phyloP scores from a whole-genome alignment of 2,329 filamentous ascomycete species.

The Nemania sp. region DNA sequence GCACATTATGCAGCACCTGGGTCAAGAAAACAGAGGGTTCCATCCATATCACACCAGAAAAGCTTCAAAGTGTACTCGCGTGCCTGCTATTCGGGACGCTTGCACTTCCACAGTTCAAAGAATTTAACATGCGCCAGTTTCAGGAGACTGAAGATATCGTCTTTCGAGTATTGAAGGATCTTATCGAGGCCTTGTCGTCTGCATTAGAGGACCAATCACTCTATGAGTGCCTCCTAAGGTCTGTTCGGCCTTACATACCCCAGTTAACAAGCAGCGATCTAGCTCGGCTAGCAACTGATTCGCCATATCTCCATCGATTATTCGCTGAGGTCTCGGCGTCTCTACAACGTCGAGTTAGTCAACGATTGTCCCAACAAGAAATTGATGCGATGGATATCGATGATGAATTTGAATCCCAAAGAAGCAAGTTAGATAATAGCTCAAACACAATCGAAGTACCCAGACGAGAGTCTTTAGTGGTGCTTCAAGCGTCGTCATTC shows the following conservation, averaged over 20 bases:
- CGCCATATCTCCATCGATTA: constrained; percentile 49
- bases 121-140: constrained; percentile 53
- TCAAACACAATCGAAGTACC: constrained; percentile 49
- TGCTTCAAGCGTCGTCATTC: constrained; percentile 51
- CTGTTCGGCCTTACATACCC: constrained; percentile 53
- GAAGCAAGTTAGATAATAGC: constrained; percentile 50
- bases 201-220: constrained; percentile 53
- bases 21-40: constrained; percentile 50
- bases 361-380: constrained; percentile 38
- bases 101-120: constrained; percentile 53
- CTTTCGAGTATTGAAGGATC: constrained; percentile 47
- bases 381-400: constrained; percentile 54
- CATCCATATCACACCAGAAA: constrained; percentile 55
- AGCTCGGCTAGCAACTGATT: constrained; percentile 44
- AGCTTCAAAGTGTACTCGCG: constrained; percentile 56
- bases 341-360: constrained; percentile 40
- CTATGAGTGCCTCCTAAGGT: constrained; percentile 52
- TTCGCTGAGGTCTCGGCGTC: constrained; percentile 47
- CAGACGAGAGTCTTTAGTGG: constrained; percentile 50
- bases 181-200: constrained; percentile 47
- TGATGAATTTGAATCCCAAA: constrained; percentile 65
- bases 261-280: constrained; percentile 46
- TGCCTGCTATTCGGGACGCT: constrained; percentile 52
- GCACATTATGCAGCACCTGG: constrained; percentile 54
- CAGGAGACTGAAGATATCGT: constrained; percentile 53